phyloP scores from a whole-genome alignment of 1,139 yeast genomes.

The Yamadazyma mexicana region DNA sequence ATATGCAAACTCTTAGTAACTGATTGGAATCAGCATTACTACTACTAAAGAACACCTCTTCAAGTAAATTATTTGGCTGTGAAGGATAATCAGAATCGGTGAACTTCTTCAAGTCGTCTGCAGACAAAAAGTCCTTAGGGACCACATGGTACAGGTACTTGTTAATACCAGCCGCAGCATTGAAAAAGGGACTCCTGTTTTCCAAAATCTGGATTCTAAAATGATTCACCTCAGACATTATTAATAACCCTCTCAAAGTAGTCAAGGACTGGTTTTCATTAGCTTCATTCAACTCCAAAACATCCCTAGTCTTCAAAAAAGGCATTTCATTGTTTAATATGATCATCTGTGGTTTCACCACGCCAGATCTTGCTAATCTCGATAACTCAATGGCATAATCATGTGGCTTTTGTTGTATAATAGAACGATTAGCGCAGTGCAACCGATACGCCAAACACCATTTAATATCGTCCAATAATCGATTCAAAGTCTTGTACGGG shows the following conservation, averaged over 20 bases:
- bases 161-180: constrained; percentile 14
- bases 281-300: constrained; percentile 18
- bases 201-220: constrained; percentile 34
- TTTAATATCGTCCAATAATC: constrained; percentile 64
- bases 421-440: constrained; percentile 19
- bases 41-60: constrained; percentile 33
- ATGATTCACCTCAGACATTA: constrained; percentile 28
- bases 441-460: constrained; percentile 35
- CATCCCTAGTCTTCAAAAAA: constrained; percentile 26
- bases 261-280: constrained; percentile 26
- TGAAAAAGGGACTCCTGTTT: constrained; percentile 24
- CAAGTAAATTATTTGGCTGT: constrained; percentile 19
- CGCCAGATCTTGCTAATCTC: constrained; percentile 15
- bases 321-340: constrained; percentile 35
- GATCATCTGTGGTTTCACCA: constrained; percentile 15
- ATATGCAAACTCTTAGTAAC: constrained; percentile 35
- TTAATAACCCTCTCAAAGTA: constrained; percentile 34
- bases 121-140: constrained; percentile 24
- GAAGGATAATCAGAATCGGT: constrained; percentile 10
- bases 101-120: constrained; percentile 25
- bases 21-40: constrained; percentile 18
- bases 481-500: constrained; percentile 63
- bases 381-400: constrained; percentile 35
- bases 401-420: constrained; percentile 33
- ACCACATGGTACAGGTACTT: constrained; percentile 41